phyloP scores from a whole-genome alignment of 345 rosid species.

The Kandelia obovata region DNA sequence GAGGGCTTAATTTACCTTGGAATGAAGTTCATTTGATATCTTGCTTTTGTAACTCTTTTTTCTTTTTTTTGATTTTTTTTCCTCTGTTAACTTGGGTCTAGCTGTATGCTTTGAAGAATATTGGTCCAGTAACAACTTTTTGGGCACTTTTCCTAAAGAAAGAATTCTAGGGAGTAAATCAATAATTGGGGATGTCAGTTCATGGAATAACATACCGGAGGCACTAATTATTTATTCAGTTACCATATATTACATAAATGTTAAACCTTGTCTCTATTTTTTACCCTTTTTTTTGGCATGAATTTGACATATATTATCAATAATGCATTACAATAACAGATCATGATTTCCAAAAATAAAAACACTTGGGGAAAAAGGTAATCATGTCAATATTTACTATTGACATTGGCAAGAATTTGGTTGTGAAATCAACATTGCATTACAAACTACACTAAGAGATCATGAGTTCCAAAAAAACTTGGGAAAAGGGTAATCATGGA shows the following conservation, averaged over 20 bases:
- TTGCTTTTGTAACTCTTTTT: not conserved
- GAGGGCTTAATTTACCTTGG: too few relatives aligned
- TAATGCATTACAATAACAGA: not conserved
- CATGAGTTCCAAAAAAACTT: too few relatives aligned
- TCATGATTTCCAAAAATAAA: not conserved
- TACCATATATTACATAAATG: not conserved
- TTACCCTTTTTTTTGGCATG: not conserved
- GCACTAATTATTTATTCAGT: not conserved
- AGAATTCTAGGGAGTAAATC: too few relatives aligned
- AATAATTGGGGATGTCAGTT: too few relatives aligned
- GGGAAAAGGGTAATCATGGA: too few relatives aligned
- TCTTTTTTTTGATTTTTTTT: not conserved
- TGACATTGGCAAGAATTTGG: not conserved
- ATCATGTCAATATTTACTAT: not conserved
- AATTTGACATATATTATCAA: not conserved
- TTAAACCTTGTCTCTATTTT: not conserved
- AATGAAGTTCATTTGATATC: too few relatives aligned
- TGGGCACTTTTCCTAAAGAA: too few relatives aligned
- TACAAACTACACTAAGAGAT: too few relatives aligned
- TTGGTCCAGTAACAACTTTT: not conserved
- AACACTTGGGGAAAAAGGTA: not conserved
- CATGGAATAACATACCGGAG: too few relatives aligned
- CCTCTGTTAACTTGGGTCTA: too few relatives aligned
- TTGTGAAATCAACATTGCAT: not conserved
- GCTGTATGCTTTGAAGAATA: not conserved